These are phyloP conservation scores for Rhizomucor pusillus DNA, from an alignment of 371 early-diverging fungal genomes.

Conservation along the genomic window DNA sequence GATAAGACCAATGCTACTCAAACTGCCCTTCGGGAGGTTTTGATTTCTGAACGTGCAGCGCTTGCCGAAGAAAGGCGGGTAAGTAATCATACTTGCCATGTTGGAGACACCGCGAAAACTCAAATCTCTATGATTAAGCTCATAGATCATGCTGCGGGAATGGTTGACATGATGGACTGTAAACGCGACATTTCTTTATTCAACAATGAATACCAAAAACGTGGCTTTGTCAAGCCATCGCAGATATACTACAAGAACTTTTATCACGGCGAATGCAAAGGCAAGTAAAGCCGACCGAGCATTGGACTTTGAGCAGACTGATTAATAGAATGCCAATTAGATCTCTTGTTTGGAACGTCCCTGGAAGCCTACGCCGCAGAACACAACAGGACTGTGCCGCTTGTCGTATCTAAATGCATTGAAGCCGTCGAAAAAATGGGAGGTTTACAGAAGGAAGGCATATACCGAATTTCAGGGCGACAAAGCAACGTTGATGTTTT, in stretches of 20 bases:
- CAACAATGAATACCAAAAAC: slow-evolving; percentile 37
- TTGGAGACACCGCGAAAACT: not conserved
- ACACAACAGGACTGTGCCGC: slow-evolving; percentile 49
- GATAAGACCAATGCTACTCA: slow-evolving; percentile 38
- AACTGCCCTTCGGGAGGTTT: slow-evolving; percentile 35
- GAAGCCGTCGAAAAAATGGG: slow-evolving; percentile 61
- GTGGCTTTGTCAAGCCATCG: slow-evolving; percentile 39
- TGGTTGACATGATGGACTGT: slow-evolving; percentile 28
- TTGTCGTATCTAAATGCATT: slow-evolving; percentile 56
- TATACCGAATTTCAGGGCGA: slow-evolving; percentile 66
- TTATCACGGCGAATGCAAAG: slow-evolving; percentile 35
- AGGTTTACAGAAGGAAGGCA: slow-evolving; percentile 67
- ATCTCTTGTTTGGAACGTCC: slow-evolving; percentile 59
- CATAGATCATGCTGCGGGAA: slow-evolving; percentile 14
- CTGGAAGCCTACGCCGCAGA: slow-evolving; percentile 45
- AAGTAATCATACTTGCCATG: slow-evolving; percentile 4
- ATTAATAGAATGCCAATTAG: slow-evolving; percentile 7
- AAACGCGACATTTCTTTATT: slow-evolving; percentile 30
- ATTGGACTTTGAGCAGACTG: not conserved
- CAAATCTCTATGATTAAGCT: slow-evolving; percentile 11
- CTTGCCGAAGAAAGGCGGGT: slow-evolving; percentile 30
- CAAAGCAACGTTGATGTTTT: slow-evolving; percentile 56
- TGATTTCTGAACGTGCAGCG: slow-evolving; percentile 35
- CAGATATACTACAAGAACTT: slow-evolving; percentile 51
- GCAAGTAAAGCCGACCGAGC: slow-evolving; percentile 9